A percentile compares a stretch with the other conserved stretches of the same genome.
phyloP scores from a whole-genome alignment of 164 flowering plant genomes.

The Tinospora cordifolia region DNA sequence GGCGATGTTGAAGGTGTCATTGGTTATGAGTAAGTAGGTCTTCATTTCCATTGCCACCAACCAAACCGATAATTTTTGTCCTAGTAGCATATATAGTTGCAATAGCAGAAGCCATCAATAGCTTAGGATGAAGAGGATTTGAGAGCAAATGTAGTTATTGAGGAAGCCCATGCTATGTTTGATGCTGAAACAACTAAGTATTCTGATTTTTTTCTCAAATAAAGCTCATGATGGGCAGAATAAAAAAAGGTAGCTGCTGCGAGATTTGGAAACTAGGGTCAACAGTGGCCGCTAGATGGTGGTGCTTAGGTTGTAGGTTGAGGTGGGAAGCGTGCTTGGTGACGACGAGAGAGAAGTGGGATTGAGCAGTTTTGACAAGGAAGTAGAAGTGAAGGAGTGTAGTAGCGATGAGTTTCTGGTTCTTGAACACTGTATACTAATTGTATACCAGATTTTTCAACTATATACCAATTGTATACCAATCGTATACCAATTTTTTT shows the following conservation, averaged over 20 bases:
- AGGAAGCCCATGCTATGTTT: slow-evolving; percentile 26
- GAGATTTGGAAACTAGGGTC: slow-evolving; percentile 27
- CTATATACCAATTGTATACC: too few relatives aligned
- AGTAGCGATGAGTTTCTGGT: too few relatives aligned
- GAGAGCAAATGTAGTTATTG: slow-evolving; percentile 36
- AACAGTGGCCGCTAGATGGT: slow-evolving; percentile 24
- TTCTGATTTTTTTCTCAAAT: slow-evolving; percentile 21
- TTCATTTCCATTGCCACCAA: too few relatives aligned
- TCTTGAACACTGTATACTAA: too few relatives aligned
- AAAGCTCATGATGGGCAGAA: slow-evolving; percentile 35
- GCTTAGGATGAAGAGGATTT: slow-evolving; percentile 33
- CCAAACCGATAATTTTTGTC: slow-evolving; percentile 19
- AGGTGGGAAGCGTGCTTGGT: too few relatives aligned
- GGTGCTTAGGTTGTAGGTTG: slow-evolving; percentile 61
- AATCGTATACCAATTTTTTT: too few relatives aligned
- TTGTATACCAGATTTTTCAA: too few relatives aligned
- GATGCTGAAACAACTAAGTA: slow-evolving; percentile 14
- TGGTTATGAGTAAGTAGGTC: slow-evolving; percentile 7
- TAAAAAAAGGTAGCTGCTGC: slow-evolving; percentile 28
- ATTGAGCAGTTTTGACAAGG: slow-evolving; percentile 76
- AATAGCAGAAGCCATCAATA: slow-evolving; percentile 27
- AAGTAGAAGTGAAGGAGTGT: slow-evolving; percentile 71
- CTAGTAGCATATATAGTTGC: slow-evolving; percentile 20
- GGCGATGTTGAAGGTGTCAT: slow-evolving; percentile 24
- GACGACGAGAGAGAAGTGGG: slow-evolving; percentile 33